Evolutionary conservation across 768 basidiomycete species (phyloP).

Genomic region (Clavulina sp.): DNA sequence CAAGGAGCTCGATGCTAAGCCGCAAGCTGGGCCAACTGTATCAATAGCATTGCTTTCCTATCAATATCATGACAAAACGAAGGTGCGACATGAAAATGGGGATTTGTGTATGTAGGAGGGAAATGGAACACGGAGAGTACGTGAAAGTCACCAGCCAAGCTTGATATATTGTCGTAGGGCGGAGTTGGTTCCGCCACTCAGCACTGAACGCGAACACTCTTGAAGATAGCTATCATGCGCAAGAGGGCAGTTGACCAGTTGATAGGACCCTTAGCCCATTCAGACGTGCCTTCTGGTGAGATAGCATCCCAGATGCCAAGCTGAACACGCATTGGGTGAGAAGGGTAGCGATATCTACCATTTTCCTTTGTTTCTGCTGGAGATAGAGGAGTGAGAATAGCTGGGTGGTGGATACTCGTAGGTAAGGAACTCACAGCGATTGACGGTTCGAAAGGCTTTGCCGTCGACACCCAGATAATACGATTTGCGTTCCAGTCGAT

Average conservation of each 20-base stretch:
- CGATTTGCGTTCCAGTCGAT: slow-evolving; percentile 25
- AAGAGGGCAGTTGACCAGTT: slow-evolving; percentile 22
- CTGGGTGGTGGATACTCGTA: no score
- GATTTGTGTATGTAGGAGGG: no score
- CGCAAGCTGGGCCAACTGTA: no score
- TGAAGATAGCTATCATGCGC: slow-evolving; percentile 20
- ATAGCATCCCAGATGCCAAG: slow-evolving; percentile 33
- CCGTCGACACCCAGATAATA: slow-evolving; percentile 28
- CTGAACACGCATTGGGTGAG: slow-evolving; percentile 23
- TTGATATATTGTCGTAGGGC: no score
- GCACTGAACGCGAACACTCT: slow-evolving; percentile 25
- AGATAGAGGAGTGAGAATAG: no score
- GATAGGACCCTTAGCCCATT: slow-evolving; percentile 29
- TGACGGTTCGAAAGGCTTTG: slow-evolving; percentile 18
- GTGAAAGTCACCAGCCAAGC: no score
- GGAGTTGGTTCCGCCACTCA: background rate
- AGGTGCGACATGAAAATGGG: no score
- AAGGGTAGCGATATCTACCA: slow-evolving; percentile 22
- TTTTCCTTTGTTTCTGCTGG: slow-evolving; percentile 18
- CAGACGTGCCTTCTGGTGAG: slow-evolving; percentile 23
- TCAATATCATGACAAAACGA: no score
- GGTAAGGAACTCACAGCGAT: no score
- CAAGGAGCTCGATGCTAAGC: no score
- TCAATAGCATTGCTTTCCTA: no score
- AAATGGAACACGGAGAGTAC: no score